These are phyloP conservation scores for Fusarium piperis DNA, from an alignment of 2,329 filamentous ascomycete species.

Conservation along the genomic window DNA sequence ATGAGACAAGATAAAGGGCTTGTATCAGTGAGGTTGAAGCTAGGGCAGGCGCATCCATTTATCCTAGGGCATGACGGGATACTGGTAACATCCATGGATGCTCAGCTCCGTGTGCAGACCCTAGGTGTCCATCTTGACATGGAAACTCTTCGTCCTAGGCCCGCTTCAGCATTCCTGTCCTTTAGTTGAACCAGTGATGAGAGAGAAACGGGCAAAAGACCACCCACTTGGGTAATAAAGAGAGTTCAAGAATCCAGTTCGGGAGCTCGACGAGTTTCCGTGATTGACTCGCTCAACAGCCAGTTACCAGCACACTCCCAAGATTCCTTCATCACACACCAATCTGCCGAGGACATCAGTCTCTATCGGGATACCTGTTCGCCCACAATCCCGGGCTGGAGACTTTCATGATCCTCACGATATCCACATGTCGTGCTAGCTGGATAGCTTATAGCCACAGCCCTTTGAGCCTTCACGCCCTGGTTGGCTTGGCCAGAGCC, in stretches of 20 bases:
- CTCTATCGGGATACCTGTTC: not conserved
- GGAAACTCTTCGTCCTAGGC: not conserved
- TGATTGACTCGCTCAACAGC: not conserved
- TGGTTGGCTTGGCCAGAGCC: not conserved
- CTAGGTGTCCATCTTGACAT: not conserved
- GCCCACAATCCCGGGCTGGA: not conserved
- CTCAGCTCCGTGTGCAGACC: not conserved
- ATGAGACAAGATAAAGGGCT: not conserved
- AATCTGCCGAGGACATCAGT: not conserved
- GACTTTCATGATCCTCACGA: not conserved
- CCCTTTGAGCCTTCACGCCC: not conserved
- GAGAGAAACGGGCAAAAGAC: not conserved
- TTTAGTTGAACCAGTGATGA: not conserved
- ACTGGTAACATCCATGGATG: not conserved
- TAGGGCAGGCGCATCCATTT: too few relatives aligned
- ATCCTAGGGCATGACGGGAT: not conserved
- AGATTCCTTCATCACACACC: not conserved
- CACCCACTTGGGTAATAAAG: not conserved
- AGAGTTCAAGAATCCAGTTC: not conserved
- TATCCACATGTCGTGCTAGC: not conserved
- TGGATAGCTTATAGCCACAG: slow-evolving; percentile 20
- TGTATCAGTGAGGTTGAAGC: not conserved
- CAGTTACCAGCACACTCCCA: not conserved
- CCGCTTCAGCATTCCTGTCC: not conserved
- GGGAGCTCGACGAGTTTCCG: not conserved